phyloP scores from a whole-genome alignment of 257 asterid genomes.

The Solanum peruvianum region DNA sequence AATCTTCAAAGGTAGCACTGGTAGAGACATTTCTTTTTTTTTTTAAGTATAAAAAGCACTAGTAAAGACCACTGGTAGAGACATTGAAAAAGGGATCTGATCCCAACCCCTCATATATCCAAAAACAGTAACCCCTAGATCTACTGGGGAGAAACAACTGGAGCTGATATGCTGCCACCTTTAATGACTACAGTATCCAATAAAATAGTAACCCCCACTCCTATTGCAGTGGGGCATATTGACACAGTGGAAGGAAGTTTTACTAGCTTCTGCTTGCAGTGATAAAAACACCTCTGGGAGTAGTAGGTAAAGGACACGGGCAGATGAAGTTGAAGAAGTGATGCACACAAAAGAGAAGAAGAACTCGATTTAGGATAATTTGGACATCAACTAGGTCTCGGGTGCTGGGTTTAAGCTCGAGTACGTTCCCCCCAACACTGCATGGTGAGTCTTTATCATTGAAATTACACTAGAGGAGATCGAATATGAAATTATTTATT shows the following conservation, averaged over 20 bases:
- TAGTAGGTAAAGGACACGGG: background rate
- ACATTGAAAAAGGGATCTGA: background rate
- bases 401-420: background rate
- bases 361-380: background rate
- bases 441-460: background rate
- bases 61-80: background rate
- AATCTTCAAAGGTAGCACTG: background rate
- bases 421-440: background rate
- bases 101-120: background rate
- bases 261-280: background rate
- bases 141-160: background rate
- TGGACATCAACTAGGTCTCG: background rate
- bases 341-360: background rate
- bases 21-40: no score
- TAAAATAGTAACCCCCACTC: background rate
- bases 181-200: background rate
- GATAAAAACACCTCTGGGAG: background rate
- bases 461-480: background rate
- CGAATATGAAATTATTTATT: background rate
- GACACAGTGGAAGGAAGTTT: background rate
- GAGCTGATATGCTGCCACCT: background rate
- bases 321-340: background rate
- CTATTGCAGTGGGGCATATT: background rate
- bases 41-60: no score
- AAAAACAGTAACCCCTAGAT: background rate